Conservation (phyloP, 2,329 filamentous ascomycete species). For the Emergomyces orientalis region DNA sequence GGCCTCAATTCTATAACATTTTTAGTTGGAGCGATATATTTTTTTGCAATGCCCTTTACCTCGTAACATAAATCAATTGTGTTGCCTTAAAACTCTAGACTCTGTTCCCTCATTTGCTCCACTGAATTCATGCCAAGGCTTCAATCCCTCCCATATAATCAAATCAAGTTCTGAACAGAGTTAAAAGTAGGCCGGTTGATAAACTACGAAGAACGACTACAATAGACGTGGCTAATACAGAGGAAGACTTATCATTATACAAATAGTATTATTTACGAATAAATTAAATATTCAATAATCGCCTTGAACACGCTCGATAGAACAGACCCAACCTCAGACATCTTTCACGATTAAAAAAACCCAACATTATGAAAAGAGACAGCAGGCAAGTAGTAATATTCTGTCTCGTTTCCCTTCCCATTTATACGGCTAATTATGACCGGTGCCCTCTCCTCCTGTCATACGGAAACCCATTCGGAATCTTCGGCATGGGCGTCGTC, state of each 20-base stretch:
- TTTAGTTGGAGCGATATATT: no score
- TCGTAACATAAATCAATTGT: background rate
- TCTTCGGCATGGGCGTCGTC: conserved; percentile 23
- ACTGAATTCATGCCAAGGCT: no score
- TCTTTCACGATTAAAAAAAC: background rate
- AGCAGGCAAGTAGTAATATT: background rate
- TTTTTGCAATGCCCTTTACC: background rate
- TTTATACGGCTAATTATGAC: conserved; percentile 10
- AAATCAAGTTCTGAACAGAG: background rate
- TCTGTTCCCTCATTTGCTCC: no score
- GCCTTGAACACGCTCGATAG: background rate
- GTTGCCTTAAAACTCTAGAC: background rate
- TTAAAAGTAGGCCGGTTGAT: background rate
- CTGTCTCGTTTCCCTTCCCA: background rate
- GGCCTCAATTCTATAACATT: no score
- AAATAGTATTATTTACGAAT: background rate
- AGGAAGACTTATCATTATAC: background rate
- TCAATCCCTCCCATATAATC: background rate
- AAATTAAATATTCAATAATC: background rate
- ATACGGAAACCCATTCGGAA: conserved; percentile 26
- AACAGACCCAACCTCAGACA: background rate
- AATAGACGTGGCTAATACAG: background rate
- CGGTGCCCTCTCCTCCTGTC: conserved; percentile 30
- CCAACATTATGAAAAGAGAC: background rate
- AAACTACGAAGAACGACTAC: background rate